phyloP scores from a whole-genome alignment of 805 yeast species.

The Kuraishia capsulata region DNA sequence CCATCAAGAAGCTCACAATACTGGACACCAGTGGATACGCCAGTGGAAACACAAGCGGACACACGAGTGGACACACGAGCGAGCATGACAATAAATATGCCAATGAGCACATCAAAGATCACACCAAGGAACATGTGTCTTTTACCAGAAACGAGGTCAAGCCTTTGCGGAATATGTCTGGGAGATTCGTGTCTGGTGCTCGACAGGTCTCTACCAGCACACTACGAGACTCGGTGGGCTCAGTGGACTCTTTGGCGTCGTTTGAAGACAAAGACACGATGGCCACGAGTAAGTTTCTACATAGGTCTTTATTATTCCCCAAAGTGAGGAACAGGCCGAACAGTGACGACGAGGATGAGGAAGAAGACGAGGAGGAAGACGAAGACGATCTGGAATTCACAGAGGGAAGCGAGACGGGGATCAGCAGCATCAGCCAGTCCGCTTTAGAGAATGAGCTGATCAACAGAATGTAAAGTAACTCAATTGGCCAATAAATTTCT shows the following conservation, averaged over 20 bases:
- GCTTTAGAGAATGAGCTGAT: constrained; percentile 3
- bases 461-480: not conserved
- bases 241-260: not conserved
- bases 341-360: not conserved
- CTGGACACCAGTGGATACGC: too few relatives aligned
- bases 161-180: not conserved
- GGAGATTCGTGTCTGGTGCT: not conserved
- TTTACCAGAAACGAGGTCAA: not conserved
- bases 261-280: not conserved
- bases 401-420: not conserved
- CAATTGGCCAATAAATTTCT: not conserved
- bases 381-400: not conserved
- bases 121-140: too few relatives aligned
- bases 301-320: not conserved
- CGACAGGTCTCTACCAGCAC: too few relatives aligned
- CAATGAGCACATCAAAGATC: too few relatives aligned
- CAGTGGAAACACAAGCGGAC: too few relatives aligned
- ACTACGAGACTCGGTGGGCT: too few relatives aligned
- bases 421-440: not conserved
- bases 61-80: too few relatives aligned
- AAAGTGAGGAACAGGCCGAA: not conserved
- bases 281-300: not conserved
- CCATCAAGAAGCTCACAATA: too few relatives aligned
- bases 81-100: too few relatives aligned
- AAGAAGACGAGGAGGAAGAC: not conserved